phyloP scores from a whole-genome alignment of 2,329 filamentous ascomycete species.

The Hymenoscyphus linearis region DNA sequence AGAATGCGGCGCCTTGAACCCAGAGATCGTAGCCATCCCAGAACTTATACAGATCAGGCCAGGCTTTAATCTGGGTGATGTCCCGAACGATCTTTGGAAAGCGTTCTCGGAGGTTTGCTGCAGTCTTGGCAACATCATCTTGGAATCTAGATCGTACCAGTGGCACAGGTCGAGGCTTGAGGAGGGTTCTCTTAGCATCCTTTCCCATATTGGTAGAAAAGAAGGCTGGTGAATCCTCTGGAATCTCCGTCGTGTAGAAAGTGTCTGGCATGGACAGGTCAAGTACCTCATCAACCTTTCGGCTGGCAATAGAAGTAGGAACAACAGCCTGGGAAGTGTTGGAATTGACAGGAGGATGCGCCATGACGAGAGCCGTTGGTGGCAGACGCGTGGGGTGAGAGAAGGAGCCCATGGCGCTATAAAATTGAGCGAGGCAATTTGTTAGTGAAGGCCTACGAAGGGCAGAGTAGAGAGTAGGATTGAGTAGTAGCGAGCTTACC shows the following conservation, averaged over 20 bases:
- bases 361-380: neutral
- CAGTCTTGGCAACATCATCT: slow-evolving; percentile 10
- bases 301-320: no score
- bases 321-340: neutral
- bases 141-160: slow-evolving; percentile 14
- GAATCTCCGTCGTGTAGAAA: slow-evolving; percentile 12
- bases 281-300: no score
- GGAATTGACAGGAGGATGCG: neutral
- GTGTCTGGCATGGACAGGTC: neutral
- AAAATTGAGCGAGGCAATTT: neutral
- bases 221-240: slow-evolving; percentile 9
- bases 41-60: slow-evolving; percentile 29
- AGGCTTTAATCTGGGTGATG: slow-evolving; percentile 13
- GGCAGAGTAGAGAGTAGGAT: neutral
- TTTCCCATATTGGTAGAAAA: slow-evolving; percentile 21
- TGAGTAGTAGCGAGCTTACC: neutral
- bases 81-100: slow-evolving; percentile 14
- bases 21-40: slow-evolving; percentile 32
- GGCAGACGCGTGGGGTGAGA: neutral
- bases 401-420: neutral
- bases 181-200: slow-evolving; percentile 11
- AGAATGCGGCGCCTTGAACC: slow-evolving; percentile 27
- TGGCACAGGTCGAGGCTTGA: slow-evolving; percentile 2
- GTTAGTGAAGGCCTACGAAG: neutral
- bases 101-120: slow-evolving; percentile 6